Conservation (phyloP, 2,329 filamentous ascomycete genomes). For the Calonectria multiphialidica region DNA sequence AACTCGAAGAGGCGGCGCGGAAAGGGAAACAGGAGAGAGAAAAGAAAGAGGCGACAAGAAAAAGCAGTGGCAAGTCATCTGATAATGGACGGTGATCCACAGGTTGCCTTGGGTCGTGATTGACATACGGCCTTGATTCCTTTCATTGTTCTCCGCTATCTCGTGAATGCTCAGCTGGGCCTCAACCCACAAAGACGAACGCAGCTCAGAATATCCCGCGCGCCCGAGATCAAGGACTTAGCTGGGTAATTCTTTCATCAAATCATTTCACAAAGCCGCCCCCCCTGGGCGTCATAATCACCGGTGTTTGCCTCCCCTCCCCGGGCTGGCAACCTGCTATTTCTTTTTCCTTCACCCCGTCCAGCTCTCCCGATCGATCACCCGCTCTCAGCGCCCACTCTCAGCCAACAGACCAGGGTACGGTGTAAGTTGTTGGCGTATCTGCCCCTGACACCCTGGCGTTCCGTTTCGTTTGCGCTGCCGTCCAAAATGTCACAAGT, state of each 20-base stretch:
- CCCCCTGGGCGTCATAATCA: background rate
- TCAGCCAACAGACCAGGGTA: slow-evolving; percentile 8
- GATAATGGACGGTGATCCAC: slow-evolving; percentile 38
- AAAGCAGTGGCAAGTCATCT: slow-evolving; percentile 20
- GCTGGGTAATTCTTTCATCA: slow-evolving; percentile 12
- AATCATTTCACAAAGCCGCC: background rate
- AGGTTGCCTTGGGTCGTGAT: slow-evolving; percentile 29
- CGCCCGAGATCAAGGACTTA: background rate
- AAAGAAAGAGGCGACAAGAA: slow-evolving; percentile 24
- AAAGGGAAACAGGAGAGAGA: slow-evolving; percentile 8
- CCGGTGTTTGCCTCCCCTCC: background rate
- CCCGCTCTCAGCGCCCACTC: slow-evolving; percentile 11
- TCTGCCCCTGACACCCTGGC: slow-evolving; percentile 16
- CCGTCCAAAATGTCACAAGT: slow-evolving; percentile 44
- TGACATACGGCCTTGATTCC: slow-evolving; percentile 23
- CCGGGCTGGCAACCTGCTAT: background rate
- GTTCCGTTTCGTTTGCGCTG: slow-evolving; percentile 34
- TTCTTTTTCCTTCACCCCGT: slow-evolving; percentile 6
- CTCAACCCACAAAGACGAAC: slow-evolving; percentile 20
- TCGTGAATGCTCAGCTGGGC: slow-evolving; percentile 33
- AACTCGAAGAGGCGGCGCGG: slow-evolving; percentile 12
- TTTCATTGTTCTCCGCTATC: slow-evolving; percentile 41
- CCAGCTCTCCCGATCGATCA: slow-evolving; percentile 18
- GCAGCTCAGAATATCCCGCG: background rate
- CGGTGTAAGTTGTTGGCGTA: slow-evolving; percentile 20